These are phyloP conservation scores for Penicillium sp. DNA, from an alignment of 2,329 filamentous ascomycete genomes.

Conservation along the genomic window DNA sequence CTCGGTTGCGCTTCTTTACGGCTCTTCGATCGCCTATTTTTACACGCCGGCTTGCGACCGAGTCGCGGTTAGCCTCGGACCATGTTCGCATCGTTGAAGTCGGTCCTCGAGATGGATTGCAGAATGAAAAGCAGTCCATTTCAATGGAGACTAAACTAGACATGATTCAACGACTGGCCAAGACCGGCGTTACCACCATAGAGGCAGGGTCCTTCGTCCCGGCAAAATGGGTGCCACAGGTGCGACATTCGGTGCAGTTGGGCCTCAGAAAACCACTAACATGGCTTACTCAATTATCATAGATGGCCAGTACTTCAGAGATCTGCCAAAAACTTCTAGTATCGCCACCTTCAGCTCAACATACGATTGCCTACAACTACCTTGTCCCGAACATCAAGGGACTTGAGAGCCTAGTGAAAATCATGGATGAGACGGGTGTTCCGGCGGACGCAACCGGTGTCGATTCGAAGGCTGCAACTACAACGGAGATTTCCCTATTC, in stretches of 20 bases:
- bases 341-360: constrained; percentile 50
- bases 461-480: constrained; percentile 34
- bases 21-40: constrained; percentile 23
- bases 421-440: constrained; percentile 47
- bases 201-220: constrained; percentile 56
- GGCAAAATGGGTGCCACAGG: constrained; percentile 57
- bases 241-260: constrained; percentile 24
- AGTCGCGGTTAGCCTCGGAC: constrained; percentile 45
- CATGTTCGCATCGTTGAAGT: constrained; percentile 57
- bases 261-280: not conserved
- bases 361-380: constrained; percentile 64
- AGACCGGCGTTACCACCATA: constrained; percentile 51
- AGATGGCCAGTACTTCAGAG: constrained; percentile 67
- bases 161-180: constrained; percentile 48
- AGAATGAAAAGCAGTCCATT: constrained; percentile 54
- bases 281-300: not conserved
- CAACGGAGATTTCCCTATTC: constrained; percentile 62
- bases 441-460: constrained; percentile 30
- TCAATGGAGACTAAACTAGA: constrained; percentile 51
- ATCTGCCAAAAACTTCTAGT: constrained; percentile 58
- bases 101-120: constrained; percentile 54
- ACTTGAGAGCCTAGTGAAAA: constrained; percentile 58
- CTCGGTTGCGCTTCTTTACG: constrained; percentile 29
- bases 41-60: constrained; percentile 37
- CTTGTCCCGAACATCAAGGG: constrained; percentile 65